Evolutionary conservation across 371 early-diverging fungal genomes (phyloP).

Genomic region (Syncephalastrum contaminatum): DNA sequence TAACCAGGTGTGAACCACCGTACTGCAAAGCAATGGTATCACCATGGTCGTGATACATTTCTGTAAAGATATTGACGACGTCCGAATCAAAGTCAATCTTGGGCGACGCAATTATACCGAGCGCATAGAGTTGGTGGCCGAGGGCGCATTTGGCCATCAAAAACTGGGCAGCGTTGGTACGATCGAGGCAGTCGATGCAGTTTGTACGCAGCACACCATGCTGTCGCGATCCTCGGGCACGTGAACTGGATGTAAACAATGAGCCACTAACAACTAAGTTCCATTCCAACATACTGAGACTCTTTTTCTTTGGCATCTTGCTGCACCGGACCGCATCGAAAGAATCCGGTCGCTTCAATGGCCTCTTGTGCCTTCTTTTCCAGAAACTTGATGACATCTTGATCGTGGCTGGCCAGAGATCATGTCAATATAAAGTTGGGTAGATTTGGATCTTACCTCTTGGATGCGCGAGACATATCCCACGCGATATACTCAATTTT

Average conservation of each 20-base stretch:
- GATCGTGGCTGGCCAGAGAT: conserved; percentile 56
- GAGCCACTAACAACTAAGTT: too few species aligned
- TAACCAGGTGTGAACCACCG: conserved; percentile 97
- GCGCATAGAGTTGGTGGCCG: conserved; percentile 88
- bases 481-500: conserved; percentile 89
- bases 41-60: conserved; percentile 98
- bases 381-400: conserved; percentile 87
- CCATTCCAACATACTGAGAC: not conserved
- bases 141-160: conserved; percentile 94
- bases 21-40: conserved; percentile 99
- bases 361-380: conserved; percentile 90
- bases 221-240: conserved; percentile 46
- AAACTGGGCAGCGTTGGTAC: conserved; percentile 99
- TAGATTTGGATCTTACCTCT: conserved; percentile 53
- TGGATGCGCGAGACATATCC: conserved; percentile 97
- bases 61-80: conserved; percentile 88
- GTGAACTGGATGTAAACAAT: too few species aligned
- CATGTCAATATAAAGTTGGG: not conserved
- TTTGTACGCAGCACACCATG: conserved; percentile 96
- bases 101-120: conserved; percentile 82
- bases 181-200: conserved; percentile 98
- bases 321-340: conserved; percentile 84
- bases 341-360: conserved; percentile 85
- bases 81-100: conserved; percentile 90
- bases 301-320: conserved; percentile 11